A percentile compares a stretch with the other conserved stretches of the same genome.
phyloP scores from a whole-genome alignment of 2,329 filamentous ascomycete genomes.

The Alternaria arborescens region DNA sequence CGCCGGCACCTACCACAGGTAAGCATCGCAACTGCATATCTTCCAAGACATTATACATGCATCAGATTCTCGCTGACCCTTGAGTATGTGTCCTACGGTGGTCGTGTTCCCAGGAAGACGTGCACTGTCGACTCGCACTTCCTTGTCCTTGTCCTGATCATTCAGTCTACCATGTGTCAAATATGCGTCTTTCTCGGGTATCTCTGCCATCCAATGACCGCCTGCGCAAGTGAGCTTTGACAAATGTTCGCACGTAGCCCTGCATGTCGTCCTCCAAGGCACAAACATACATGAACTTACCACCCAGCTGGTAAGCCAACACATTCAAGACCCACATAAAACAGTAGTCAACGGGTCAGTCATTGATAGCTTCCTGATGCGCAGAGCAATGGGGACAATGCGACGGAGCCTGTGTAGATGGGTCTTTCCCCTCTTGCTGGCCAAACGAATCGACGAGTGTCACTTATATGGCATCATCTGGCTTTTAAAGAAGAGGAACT shows the following conservation, averaged over 20 bases:
- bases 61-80: not conserved
- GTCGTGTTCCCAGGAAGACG: not conserved
- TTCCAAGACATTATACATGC: not conserved
- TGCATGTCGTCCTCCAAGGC: not conserved
- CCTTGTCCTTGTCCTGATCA: not conserved
- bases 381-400: not conserved
- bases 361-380: not conserved
- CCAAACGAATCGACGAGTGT: not conserved
- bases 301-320: not conserved
- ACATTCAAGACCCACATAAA: not conserved
- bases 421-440: not conserved
- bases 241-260: not conserved
- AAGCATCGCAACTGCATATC: not conserved
- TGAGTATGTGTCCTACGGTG: not conserved
- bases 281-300: not conserved
- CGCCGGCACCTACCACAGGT: constrained; percentile 1
- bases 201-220: not conserved
- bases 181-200: not conserved
- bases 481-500: not conserved
- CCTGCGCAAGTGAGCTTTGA: not conserved
- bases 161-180: not conserved
- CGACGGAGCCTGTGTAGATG: not conserved
- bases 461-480: not conserved
- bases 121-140: not conserved
- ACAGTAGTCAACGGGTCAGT: not conserved